Conservation (phyloP, 2,329 filamentous ascomycete species). For the Fulvia fulva region DNA sequence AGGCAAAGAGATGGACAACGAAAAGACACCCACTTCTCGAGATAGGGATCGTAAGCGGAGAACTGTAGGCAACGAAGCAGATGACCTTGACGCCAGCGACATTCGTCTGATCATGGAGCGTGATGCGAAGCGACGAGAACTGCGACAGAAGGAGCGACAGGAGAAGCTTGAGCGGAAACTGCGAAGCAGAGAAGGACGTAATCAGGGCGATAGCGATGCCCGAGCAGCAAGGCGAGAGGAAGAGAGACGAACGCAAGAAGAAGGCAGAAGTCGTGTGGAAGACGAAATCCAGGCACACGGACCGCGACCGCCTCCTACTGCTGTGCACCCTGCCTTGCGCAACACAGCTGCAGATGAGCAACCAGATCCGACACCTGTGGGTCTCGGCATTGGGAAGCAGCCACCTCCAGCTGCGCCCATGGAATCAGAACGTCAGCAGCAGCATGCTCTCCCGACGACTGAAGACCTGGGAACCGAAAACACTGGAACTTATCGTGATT, state of each 20-base stretch:
- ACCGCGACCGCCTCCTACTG: slow-evolving; percentile 27
- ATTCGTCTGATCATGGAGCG: slow-evolving; percentile 86
- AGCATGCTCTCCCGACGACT: slow-evolving; percentile 1
- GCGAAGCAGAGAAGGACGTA: slow-evolving; percentile 61
- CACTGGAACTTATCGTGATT: slow-evolving; percentile 3
- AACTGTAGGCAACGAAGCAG: slow-evolving; percentile 66
- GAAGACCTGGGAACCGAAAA: slow-evolving; percentile 6
- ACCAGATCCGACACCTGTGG: slow-evolving; percentile 19
- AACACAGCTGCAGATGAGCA: slow-evolving; percentile 13
- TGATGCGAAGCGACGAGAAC: slow-evolving; percentile 74
- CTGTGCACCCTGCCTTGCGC: slow-evolving; percentile 34
- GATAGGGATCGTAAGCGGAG: slow-evolving; percentile 49
- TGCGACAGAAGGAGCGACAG: slow-evolving; percentile 64
- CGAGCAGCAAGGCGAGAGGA: slow-evolving; percentile 37
- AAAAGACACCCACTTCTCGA: slow-evolving; percentile 29
- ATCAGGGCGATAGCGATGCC: slow-evolving; percentile 37
- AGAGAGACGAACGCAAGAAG: slow-evolving; percentile 38
- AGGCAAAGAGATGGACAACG: slow-evolving; percentile 23
- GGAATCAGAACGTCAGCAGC: slow-evolving; percentile 5
- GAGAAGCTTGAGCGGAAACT: slow-evolving; percentile 64
- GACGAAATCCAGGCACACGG: slow-evolving; percentile 26
- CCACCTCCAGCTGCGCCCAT: slow-evolving; percentile 1
- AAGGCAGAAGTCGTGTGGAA: slow-evolving; percentile 21
- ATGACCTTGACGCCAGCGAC: slow-evolving; percentile 79
- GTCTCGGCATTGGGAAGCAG: slow-evolving; percentile 29